Evolutionary conservation across 495 filamentous ascomycete genomes (phyloP), one percentile per base, ranked within the genome.

Genomic region (Podospora pseudoanserina): DNA sequence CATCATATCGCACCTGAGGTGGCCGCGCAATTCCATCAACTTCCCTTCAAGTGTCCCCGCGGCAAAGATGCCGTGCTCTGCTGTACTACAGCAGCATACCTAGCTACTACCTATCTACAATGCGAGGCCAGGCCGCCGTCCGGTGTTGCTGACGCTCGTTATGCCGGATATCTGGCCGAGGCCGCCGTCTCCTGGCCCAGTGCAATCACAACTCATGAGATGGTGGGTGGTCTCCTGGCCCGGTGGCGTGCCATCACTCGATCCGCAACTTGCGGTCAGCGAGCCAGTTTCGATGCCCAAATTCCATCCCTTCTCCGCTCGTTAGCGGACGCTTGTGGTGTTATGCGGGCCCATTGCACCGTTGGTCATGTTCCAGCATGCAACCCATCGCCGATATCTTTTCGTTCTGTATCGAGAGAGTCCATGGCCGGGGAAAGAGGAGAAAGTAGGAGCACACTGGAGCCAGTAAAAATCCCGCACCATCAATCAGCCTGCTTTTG

Each of bases 391-490:
- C 39, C 62, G 39, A 64, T 49, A 19, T 20, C 13, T 49, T 16
- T 13, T 16, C 2, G 6, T 49, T 13, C 39, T 49, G 9, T 49
- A 49, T 49, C 39, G 9, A 49, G 9, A 49, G 39, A 49, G 39
- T 49, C 39, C 9, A 49, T 49, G 39, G 5, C 5, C 13, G 39
- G 39, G 28, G 34, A 60, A 30, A 64, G 28, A 59, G 19, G 13
- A 60, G 16, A 59, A 11, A 68, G n/a, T 32, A 32, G 30, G 30
- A 32, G 30, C 4, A 32, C 34, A 58, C 20, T 23, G 20, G 56
- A 63, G 63, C 65, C 69, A 57, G 67, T 65, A 68, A 73, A 71
- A 76, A 73, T 76, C 73, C 67, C 74, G 74, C 73, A 75, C 61
- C 65, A 39, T 55, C 39, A 60, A 49, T 11, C 23, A 58, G 3